These are phyloP conservation scores for Prinsepia uniflora DNA, from an alignment of 306 rosid genomes.

Conservation along the genomic window DNA sequence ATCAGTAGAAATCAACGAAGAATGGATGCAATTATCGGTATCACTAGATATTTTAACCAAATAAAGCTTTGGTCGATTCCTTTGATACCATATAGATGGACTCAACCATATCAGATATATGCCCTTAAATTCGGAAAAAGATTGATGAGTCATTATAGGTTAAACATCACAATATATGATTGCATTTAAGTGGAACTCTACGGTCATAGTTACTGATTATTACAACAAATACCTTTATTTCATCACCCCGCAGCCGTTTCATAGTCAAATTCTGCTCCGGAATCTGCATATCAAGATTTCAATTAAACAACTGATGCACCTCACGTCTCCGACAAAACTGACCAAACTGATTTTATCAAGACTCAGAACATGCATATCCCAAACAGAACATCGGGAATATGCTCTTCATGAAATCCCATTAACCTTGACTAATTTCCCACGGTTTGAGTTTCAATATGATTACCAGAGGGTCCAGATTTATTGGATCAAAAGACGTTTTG, in stretches of 20 bases:
- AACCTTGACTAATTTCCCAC: background rate
- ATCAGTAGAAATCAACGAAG: background rate
- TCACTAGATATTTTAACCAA: background rate
- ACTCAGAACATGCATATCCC: no score
- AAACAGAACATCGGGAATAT: background rate
- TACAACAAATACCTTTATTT: constrained; percentile 66
- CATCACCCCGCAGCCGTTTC: constrained; percentile 83
- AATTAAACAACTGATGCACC: constrained; percentile 9
- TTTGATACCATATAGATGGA: background rate
- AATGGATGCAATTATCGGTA: background rate
- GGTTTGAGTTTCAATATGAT: background rate
- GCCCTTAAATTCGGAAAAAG: background rate
- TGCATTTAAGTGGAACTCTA: background rate
- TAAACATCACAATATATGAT: background rate
- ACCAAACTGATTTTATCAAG: background rate
- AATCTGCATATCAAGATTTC: constrained; percentile 51
- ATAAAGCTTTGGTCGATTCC: background rate
- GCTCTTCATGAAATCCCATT: background rate
- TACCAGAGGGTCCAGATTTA: background rate
- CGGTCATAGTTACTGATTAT: background rate
- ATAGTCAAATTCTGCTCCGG: constrained; percentile 67
- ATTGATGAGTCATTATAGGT: background rate
- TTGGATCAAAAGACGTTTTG: background rate
- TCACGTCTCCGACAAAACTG: constrained; percentile 9
- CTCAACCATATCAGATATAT: background rate